Percentiles rank a stretch among this genome's conserved stretches.
Conservation (phyloP, 352 stramenopile genomes). For the Phytopythium oedochilum region DNA sequence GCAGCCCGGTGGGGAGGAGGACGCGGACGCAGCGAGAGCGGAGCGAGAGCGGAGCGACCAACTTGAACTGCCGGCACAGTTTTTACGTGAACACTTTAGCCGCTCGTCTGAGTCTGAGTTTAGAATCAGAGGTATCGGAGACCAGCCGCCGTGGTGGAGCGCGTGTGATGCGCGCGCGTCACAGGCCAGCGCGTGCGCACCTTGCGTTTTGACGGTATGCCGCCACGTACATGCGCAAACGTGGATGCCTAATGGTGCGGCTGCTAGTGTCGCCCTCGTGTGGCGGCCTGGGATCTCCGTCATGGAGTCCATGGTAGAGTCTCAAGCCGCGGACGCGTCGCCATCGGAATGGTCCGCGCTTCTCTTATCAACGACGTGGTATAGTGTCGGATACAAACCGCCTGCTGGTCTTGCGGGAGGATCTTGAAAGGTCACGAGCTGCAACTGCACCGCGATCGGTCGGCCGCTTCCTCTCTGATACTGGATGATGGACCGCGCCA, state of each 20-base stretch:
- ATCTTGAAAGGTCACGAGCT: constrained; percentile 7
- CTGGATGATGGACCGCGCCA: constrained; percentile 39
- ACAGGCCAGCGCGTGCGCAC: background rate
- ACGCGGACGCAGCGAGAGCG: background rate
- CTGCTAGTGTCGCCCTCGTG: no score
- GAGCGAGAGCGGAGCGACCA: background rate
- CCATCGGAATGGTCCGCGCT: background rate
- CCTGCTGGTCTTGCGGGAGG: background rate
- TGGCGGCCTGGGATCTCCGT: no score
- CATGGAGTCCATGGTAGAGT: no score
- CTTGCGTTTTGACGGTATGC: background rate
- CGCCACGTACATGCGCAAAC: background rate
- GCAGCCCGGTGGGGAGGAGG: background rate
- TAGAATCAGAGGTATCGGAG: background rate
- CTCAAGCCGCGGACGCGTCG: background rate
- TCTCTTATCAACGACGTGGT: no score
- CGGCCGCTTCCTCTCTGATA: background rate
- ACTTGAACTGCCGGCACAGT: background rate
- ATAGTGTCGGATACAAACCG: no score
- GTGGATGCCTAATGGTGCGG: background rate
- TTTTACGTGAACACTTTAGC: constrained; percentile 4
- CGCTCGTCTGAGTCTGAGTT: background rate
- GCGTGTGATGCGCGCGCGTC: constrained; percentile 1
- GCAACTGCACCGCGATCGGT: background rate
- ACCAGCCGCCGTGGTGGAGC: no score